Base-by-base conservation (phyloP, 257 asterid species). In the Cinchona pubescens region DNA sequence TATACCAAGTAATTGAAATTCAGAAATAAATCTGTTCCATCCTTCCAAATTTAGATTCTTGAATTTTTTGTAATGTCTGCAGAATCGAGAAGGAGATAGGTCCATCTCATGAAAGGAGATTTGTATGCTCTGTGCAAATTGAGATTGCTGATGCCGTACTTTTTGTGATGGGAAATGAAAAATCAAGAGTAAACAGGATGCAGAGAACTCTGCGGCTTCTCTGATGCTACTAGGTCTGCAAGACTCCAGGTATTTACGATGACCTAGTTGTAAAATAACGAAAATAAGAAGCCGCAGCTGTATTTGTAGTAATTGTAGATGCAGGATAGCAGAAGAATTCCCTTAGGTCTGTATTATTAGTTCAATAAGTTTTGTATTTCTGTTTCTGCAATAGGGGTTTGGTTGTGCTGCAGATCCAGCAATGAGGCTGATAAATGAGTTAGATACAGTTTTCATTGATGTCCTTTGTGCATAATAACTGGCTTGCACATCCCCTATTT, bases 161-260 rank as follows among this genome's bases (percentile, higher is more conserved):
- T 49, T 63, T 67, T 10, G 73, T 73, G 67, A 45, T 0, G 34
- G 97, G 99, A 61, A 81, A 68, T 1, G 96, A 87, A 76, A 94
- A 80, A 81, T 25, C 74, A 5, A 81, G 92, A 55, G 72, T 88
- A 67, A 89, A n/a, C n/a, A 77, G 80, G 94, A 88, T 45, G 90
- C 99, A 0, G 97, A 90, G 79, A 89, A 75, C 80, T 92, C 97
- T 61, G 99, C 99, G 29, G 97, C 99, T 76, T 85, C 88, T 19
- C 27, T 23, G 32, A 87, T 94, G 94, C 82, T 94, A 42, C 67
- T 13, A 51, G 84, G 82, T 46, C 85, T 92, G 34, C 82, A 76
- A 73, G 79, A 77, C 23, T 69, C 85, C 8, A 85, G 82, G 3
- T 80, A 81, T 72, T 32, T 84, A 25, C 81, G 83, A 79, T 46